A percentile compares a stretch with the other conserved stretches of the same genome.
phyloP scores from a whole-genome alignment of 208 protist species.

The Leishmania braziliensis region DNA sequence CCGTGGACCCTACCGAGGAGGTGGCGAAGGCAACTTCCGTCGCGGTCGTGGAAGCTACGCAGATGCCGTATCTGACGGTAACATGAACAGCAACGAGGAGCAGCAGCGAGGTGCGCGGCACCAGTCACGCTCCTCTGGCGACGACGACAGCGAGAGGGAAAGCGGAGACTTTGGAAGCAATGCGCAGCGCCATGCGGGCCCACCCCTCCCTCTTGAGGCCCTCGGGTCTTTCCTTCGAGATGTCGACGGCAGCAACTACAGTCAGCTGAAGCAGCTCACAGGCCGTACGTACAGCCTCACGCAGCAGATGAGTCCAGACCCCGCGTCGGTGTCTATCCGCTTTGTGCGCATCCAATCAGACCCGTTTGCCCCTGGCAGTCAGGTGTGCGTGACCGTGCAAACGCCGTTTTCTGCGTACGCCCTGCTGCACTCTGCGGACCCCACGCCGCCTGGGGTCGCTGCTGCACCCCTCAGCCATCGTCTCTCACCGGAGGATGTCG shows the following conservation, averaged over 20 bases:
- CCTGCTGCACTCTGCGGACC: constrained; percentile 1
- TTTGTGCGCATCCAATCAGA: constrained; percentile 69
- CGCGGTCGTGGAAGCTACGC: constrained; percentile 11
- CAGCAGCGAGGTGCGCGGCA: constrained; percentile 1
- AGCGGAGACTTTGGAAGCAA: background rate
- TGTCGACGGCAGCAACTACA: constrained; percentile 59
- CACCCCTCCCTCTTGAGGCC: constrained; percentile 3
- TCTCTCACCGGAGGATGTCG: constrained; percentile 8
- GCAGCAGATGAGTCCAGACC: constrained; percentile 1
- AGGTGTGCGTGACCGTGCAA: constrained; percentile 43
- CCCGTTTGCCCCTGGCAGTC: constrained; percentile 80
- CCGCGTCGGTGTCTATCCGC: constrained; percentile 18
- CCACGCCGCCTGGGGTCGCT: background rate
- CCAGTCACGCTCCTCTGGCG: constrained; percentile 4
- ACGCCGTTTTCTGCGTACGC: constrained; percentile 19
- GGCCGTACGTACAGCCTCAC: constrained; percentile 39
- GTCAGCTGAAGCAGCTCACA: constrained; percentile 58
- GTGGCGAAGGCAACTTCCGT: background rate
- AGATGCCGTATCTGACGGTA: background rate
- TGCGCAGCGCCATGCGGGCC: background rate
- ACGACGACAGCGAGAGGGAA: constrained; percentile 13
- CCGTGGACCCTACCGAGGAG: background rate
- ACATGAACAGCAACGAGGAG: background rate
- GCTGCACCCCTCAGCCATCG: background rate
- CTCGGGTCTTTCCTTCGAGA: constrained; percentile 39